Base-by-base conservation (phyloP, 192 early-diverging fungal species). In the Rhizophagus sp. region DNA sequence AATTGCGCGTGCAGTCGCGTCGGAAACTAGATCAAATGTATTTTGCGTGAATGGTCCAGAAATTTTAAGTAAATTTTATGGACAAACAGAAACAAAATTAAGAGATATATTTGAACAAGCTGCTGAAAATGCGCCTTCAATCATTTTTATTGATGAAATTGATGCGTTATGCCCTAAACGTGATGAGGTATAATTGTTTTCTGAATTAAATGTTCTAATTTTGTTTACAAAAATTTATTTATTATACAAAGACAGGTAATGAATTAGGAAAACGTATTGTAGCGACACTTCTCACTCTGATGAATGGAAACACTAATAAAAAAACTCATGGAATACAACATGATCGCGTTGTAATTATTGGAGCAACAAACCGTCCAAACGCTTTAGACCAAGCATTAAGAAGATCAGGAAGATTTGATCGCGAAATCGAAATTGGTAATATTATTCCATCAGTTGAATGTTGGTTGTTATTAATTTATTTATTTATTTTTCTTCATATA, bases 81-180 rank as follows among this genome's bases (percentile, higher is more conserved):
- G 98, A 73, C 96, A 99, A 79, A 96, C 96, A 0, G 98, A 99
- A 84, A 89, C 90, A 76, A 93, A 93, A 89, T 82, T 97, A n/a
- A 86, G 92, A 44, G 86, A 87, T 33, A 89, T 97, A 41, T 96
- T 98, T 81, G 86, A 89, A 8, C 83, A 92, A 79, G 96, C 95
- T 0, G 81, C 83, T 8, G 87, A 89, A 41, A 89, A 92, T 27
- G 87, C 89, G 9, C 97, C 96, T 1, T 90, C 96, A 39, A 91
- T 98, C 11, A 91, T 98, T 11, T 96, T 97, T 83, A 95, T 98
- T 80, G 97, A 98, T 80, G 97, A 98, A 80, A 93, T 98, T 64
- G 97, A 98, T 81, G 92, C 96, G 0, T 86, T 98, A 8, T 97
- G 96, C 83, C 95, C 97, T 1, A 94, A 91, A 65, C 90, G 97